These are phyloP conservation scores for Cladophialophora psammophila DNA, from an alignment of 2,329 filamentous ascomycete species.

Conservation along the genomic window DNA sequence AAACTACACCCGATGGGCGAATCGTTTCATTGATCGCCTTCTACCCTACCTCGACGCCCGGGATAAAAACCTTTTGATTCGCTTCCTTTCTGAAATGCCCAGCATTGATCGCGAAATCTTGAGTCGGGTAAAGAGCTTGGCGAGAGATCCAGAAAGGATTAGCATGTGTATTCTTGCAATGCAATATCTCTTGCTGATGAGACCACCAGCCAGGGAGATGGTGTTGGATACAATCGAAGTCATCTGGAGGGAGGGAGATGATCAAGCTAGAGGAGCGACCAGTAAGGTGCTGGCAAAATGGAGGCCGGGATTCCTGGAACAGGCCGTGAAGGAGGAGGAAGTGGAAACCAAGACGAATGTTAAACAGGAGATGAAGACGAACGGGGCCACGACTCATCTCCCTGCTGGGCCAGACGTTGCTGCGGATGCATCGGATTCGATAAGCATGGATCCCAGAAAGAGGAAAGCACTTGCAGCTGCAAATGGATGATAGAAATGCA, in stretches of 20 bases:
- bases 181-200: slow-evolving; percentile 65
- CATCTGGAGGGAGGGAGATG: slow-evolving; percentile 63
- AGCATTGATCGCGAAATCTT: slow-evolving; percentile 76
- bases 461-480: slow-evolving; percentile 23
- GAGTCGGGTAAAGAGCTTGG: slow-evolving; percentile 70
- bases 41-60: slow-evolving; percentile 88
- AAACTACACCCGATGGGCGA: slow-evolving; percentile 80
- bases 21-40: slow-evolving; percentile 86
- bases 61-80: slow-evolving; percentile 81
- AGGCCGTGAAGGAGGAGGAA: slow-evolving; percentile 34
- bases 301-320: slow-evolving; percentile 53
- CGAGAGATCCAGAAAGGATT: slow-evolving; percentile 69
- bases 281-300: slow-evolving; percentile 63
- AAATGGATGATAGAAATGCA: slow-evolving; percentile 10
- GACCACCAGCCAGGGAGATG: slow-evolving; percentile 65
- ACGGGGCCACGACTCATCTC: slow-evolving; percentile 24
- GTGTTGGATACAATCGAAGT: slow-evolving; percentile 66
- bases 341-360: background rate
- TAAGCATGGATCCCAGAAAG: slow-evolving; percentile 21
- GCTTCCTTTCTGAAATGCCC: slow-evolving; percentile 91
- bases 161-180: slow-evolving; percentile 65
- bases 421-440: background rate
- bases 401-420: background rate
- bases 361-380: slow-evolving; percentile 21
- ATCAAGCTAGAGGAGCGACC: slow-evolving; percentile 56